phyloP scores from a whole-genome alignment of 768 basidiomycete genomes.

The Boletus pseudo-olivaceus region DNA sequence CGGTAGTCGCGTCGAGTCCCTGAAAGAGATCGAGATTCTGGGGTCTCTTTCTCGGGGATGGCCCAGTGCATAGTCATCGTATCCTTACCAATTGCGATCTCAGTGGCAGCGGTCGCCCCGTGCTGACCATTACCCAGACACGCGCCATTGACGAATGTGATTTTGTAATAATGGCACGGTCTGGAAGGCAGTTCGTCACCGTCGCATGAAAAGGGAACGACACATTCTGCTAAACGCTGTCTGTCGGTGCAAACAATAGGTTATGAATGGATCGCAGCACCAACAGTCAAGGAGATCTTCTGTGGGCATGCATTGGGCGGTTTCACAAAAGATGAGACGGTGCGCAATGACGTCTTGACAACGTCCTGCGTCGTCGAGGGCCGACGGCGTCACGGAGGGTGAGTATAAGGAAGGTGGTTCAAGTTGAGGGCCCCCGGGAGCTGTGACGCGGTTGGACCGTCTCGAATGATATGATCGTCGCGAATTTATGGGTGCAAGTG shows the following conservation, averaged over 20 bases:
- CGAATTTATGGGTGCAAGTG: too few relatives aligned
- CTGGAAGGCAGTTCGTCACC: background rate
- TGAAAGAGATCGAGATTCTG: background rate
- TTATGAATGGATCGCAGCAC: conserved; percentile 9
- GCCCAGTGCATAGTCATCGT: conserved; percentile 17
- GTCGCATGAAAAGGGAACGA: background rate
- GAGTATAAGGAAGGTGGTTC: too few relatives aligned
- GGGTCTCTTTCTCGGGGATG: too few relatives aligned
- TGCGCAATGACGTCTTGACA: too few relatives aligned
- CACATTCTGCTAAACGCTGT: background rate
- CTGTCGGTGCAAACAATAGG: background rate
- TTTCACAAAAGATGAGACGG: conserved; percentile 14
- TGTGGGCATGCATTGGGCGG: background rate
- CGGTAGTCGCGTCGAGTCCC: conserved; percentile 2
- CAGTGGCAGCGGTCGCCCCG: conserved; percentile 30
- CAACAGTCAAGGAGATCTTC: conserved; percentile 10
- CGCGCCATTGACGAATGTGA: conserved; percentile 36
- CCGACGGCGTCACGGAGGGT: too few relatives aligned
- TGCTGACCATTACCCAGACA: conserved; percentile 29
- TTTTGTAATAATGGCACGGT: conserved; percentile 24
- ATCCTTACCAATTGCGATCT: conserved; percentile 23
- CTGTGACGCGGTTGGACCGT: too few relatives aligned
- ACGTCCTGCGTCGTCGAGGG: too few relatives aligned
- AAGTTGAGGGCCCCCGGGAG: too few relatives aligned
- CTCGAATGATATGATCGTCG: too few relatives aligned